These are phyloP conservation scores for Aphanomyces cochlioides DNA, from an alignment of 352 stramenopile species.

Conservation along the genomic window DNA sequence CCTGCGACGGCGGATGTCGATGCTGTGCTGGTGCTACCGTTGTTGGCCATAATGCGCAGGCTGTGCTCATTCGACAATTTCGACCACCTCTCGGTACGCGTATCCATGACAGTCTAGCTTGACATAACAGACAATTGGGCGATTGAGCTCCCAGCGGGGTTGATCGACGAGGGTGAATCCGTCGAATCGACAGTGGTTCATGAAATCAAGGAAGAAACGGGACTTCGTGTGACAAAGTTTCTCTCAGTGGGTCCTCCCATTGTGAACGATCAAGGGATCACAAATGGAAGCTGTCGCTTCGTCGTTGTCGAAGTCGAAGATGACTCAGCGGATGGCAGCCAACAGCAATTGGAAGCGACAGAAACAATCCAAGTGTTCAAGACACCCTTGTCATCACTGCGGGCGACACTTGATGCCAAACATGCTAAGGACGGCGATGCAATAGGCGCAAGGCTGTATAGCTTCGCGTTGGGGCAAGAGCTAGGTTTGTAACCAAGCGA, in stretches of 20 bases:
- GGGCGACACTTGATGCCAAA: too few relatives aligned
- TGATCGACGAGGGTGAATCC: constrained; percentile 85
- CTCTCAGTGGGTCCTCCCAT: constrained; percentile 49
- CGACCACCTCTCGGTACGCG: constrained; percentile 62
- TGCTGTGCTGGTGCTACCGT: constrained; percentile 71
- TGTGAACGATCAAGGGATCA: constrained; percentile 78
- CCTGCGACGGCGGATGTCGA: constrained; percentile 32
- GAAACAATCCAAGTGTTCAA: too few relatives aligned
- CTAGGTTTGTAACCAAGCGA: too few relatives aligned
- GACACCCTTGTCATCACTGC: too few relatives aligned
- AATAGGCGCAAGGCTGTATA: too few relatives aligned
- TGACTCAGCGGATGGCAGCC: too few relatives aligned
- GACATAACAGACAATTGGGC: constrained; percentile 48
- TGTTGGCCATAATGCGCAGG: constrained; percentile 42
- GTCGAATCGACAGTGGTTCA: constrained; percentile 65
- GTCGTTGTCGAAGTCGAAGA: constrained; percentile 52
- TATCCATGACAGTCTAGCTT: neutral
- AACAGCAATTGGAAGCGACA: too few relatives aligned
- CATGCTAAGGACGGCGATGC: too few relatives aligned
- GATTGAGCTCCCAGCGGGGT: constrained; percentile 87
- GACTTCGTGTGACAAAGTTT: constrained; percentile 64
- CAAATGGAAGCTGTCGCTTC: constrained; percentile 63
- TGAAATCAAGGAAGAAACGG: constrained; percentile 89
- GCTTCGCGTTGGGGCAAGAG: too few relatives aligned
- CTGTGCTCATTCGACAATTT: constrained; percentile 89